Evolutionary conservation across 148 eudicot species (phyloP).

Genomic region (Limonium bicolor): DNA sequence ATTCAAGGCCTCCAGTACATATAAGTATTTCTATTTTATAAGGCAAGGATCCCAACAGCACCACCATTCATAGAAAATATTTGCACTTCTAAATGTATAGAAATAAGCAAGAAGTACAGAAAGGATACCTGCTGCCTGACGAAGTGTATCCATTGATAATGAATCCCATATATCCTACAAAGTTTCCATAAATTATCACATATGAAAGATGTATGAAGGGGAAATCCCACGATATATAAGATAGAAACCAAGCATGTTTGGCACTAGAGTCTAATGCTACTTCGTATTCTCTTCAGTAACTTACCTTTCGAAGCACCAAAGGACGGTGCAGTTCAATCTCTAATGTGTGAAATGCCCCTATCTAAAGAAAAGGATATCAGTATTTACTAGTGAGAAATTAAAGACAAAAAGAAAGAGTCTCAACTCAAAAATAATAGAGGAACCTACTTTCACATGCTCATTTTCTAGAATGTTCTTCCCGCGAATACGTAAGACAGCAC

Average conservation of each 20-base stretch:
- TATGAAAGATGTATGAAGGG: neutral
- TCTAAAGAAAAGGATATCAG: conserved; percentile 28
- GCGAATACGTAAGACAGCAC: conserved; percentile 74
- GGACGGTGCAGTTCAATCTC: conserved; percentile 89
- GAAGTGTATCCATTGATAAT: conserved; percentile 61
- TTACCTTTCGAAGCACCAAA: conserved; percentile 82
- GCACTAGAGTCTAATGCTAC: too few species aligned
- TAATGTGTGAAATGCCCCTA: conserved; percentile 91
- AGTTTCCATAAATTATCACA: neutral
- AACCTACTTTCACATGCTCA: conserved; percentile 77
- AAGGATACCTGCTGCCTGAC: conserved; percentile 64
- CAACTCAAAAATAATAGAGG: neutral
- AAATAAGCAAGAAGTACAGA: neutral
- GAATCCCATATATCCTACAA: conserved; percentile 87
- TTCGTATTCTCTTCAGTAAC: neutral
- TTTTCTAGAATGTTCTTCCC: conserved; percentile 80
- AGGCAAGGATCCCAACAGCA: neutral
- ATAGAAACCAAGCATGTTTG: too few species aligned
- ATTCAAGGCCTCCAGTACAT: too few species aligned
- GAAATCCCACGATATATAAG: neutral
- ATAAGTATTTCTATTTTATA: too few species aligned
- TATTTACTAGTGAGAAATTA: neutral
- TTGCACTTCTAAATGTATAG: neutral
- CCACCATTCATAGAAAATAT: neutral
- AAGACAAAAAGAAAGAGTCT: neutral